These are phyloP conservation scores for Fusarium siculi DNA, from an alignment of 2,329 filamentous ascomycete genomes.

Conservation along the genomic window DNA sequence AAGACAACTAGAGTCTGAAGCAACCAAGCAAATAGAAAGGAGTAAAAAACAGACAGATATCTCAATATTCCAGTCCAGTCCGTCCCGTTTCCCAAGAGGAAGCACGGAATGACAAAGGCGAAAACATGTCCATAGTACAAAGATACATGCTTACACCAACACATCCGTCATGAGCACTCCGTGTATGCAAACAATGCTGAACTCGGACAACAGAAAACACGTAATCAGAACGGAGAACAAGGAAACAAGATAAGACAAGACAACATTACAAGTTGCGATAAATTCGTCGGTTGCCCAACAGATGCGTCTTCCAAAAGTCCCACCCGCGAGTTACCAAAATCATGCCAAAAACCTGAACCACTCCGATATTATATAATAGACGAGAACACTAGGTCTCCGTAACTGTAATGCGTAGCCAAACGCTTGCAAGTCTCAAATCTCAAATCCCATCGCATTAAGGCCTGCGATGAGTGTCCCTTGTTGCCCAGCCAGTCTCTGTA, in stretches of 20 bases:
- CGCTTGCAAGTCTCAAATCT: conserved; percentile 7
- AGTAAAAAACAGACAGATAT: conserved; percentile 18
- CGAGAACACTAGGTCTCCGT: conserved; percentile 16
- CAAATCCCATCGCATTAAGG: conserved; percentile 31
- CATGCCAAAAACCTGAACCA: conserved; percentile 32
- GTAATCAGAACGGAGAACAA: conserved; percentile 7
- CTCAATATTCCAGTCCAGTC: conserved; percentile 19
- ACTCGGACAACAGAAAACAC: conserved; percentile 28
- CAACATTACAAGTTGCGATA: conserved; percentile 25
- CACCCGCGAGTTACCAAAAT: conserved; percentile 35
- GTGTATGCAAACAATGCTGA: conserved; percentile 26
- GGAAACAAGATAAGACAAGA: conserved; percentile 20
- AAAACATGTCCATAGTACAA: conserved; percentile 15
- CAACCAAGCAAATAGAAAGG: conserved; percentile 4
- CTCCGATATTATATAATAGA: conserved; percentile 40
- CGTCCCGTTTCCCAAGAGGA: conserved; percentile 5
- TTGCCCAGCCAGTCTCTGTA: conserved; percentile 53
- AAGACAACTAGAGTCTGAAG: conserved; percentile 2
- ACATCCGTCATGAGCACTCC: conserved; percentile 14
- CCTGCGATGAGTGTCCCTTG: conserved; percentile 41
- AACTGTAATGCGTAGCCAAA: not conserved
- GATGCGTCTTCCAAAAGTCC: conserved; percentile 44
- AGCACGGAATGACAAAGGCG: conserved; percentile 8
- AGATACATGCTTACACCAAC: conserved; percentile 31
- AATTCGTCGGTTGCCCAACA: conserved; percentile 43